Percentiles rank a stretch among this genome's conserved stretches.
Evolutionary conservation across 306 rosid genomes (phyloP).

Genomic region (Dalbergia cochinchinensis): DNA sequence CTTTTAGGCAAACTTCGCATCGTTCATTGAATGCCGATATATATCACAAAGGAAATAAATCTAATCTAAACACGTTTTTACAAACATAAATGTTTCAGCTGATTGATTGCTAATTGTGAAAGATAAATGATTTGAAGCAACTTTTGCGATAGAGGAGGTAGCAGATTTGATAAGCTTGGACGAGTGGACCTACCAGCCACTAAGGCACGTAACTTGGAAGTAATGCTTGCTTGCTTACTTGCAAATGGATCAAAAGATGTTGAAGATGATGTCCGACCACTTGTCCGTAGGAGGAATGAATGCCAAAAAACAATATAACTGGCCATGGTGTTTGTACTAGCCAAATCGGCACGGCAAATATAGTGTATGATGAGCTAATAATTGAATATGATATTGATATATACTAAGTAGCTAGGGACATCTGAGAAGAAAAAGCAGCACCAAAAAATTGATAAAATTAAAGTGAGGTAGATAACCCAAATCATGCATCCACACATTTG

Average conservation of each 20-base stretch:
- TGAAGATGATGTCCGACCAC: conserved; percentile 34
- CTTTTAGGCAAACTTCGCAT: neutral
- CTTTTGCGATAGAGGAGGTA: conserved; percentile 24
- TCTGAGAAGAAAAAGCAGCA: conserved; percentile 21
- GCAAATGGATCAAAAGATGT: conserved; percentile 12
- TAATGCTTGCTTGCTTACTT: neutral
- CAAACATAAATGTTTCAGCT: neutral
- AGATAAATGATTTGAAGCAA: conserved; percentile 31
- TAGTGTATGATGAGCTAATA: conserved; percentile 1
- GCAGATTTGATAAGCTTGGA: conserved; percentile 40
- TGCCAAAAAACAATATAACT: neutral
- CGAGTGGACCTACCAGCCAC: conserved; percentile 46
- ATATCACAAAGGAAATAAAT: neutral
- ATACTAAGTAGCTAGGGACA: conserved; percentile 3
- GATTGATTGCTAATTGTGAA: conserved; percentile 3
- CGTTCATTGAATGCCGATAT: neutral
- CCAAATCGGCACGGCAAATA: conserved; percentile 34
- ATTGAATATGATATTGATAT: neutral
- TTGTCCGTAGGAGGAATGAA: conserved; percentile 22
- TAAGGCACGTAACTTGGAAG: conserved; percentile 16
- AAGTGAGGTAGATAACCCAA: conserved; percentile 18
- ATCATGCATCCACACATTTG: conserved; percentile 18
- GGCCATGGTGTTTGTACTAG: conserved; percentile 4
- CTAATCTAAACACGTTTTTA: neutral
- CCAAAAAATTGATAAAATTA: conserved; percentile 8